Evolutionary conservation across 169 alveolate genomes (phyloP).

Genomic region (Cryptosporidium baileyi): DNA sequence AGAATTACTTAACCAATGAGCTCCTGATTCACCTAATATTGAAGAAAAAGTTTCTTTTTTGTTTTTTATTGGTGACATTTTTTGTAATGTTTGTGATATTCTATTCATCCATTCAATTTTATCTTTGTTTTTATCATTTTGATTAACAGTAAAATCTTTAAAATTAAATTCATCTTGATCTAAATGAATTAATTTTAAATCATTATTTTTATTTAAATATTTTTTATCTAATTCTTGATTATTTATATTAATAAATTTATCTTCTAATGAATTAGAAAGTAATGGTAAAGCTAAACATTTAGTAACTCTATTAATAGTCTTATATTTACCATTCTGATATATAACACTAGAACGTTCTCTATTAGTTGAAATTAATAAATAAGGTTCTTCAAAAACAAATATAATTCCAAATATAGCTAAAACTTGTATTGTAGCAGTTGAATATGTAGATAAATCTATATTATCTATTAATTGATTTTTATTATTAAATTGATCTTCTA

Average conservation of each 20-base stretch:
- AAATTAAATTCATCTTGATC: not conserved
- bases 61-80: constrained; percentile 32
- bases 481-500: not conserved
- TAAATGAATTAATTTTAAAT: not conserved
- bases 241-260: not conserved
- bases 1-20: constrained; percentile 49
- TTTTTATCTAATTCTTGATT: not conserved
- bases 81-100: constrained; percentile 27
- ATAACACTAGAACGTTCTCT: constrained; percentile 19
- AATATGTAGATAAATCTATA: constrained; percentile 30
- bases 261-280: constrained; percentile 16
- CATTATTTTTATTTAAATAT: not conserved
- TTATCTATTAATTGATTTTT: not conserved
- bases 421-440: constrained; percentile 23
- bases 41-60: constrained; percentile 38
- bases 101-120: constrained; percentile 45
- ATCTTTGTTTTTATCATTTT: not conserved
- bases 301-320: constrained; percentile 45
- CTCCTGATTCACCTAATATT: constrained; percentile 22
- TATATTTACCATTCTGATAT: constrained; percentile 38
- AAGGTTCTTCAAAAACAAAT: constrained; percentile 51
- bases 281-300: constrained; percentile 40
- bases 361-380: not conserved
- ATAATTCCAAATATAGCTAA: constrained; percentile 38
- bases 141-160: not conserved